Conservation (phyloP, 805 yeast genomes). For the Suhomyces tanzawaensis region DNA sequence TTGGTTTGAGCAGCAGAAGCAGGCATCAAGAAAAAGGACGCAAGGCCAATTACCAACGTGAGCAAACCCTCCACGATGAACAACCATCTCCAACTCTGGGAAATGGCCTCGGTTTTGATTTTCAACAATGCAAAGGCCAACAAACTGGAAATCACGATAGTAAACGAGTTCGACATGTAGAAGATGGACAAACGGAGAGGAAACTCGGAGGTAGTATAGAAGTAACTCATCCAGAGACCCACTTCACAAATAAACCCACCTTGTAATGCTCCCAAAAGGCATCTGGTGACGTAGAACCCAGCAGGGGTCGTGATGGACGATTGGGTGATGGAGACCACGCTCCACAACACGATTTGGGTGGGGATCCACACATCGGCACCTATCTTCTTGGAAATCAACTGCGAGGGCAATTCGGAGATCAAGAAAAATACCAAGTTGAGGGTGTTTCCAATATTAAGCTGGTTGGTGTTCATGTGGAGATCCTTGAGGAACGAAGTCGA, state of each 20-base stretch:
- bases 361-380: slow-evolving; percentile 28
- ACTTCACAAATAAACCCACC: slow-evolving; percentile 54
- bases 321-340: slow-evolving; percentile 22
- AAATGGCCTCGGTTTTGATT: slow-evolving; percentile 44
- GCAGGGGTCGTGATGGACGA: slow-evolving; percentile 15
- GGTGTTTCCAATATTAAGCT: slow-evolving; percentile 23
- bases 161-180: slow-evolving; percentile 53
- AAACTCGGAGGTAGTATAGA: slow-evolving; percentile 58
- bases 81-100: slow-evolving; percentile 64
- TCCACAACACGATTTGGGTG: slow-evolving; percentile 23
- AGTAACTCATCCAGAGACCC: slow-evolving; percentile 63
- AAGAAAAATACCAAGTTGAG: slow-evolving; percentile 21
- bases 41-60: slow-evolving; percentile 53
- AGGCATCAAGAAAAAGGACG: slow-evolving; percentile 32
- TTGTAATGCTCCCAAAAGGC: slow-evolving; percentile 22
- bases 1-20: slow-evolving; percentile 46
- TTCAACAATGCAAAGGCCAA: slow-evolving; percentile 52
- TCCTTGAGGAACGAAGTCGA: slow-evolving; percentile 22
- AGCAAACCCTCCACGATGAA: slow-evolving; percentile 62
- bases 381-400: slow-evolving; percentile 22
- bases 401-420: slow-evolving; percentile 25
- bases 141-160: slow-evolving; percentile 46
- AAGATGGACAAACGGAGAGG: slow-evolving; percentile 58
- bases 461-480: slow-evolving; percentile 21
- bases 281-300: slow-evolving; percentile 22